Conservation (phyloP, 139 green algal genomes). For the Edaphochlamys debaryana region DNA sequence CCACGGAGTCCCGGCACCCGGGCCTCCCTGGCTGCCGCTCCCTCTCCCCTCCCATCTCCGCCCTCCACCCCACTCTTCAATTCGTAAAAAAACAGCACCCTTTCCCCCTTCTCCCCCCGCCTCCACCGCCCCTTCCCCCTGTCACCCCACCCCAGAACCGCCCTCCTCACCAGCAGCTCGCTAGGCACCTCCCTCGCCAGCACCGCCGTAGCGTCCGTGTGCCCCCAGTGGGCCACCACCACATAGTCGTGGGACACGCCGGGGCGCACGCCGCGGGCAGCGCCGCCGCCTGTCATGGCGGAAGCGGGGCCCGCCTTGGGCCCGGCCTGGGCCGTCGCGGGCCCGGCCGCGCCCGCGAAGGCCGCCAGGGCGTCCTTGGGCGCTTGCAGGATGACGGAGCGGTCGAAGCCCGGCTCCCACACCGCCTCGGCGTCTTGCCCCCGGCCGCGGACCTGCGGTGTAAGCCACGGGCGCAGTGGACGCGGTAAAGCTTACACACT, state of each 20-base stretch:
- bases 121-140: too few relatives aligned
- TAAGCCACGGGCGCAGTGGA: too few relatives aligned
- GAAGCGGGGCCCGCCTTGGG: not conserved
- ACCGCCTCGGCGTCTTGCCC: not conserved
- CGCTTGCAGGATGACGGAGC: conserved; percentile 9
- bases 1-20: too few relatives aligned
- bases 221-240: conserved; percentile 17
- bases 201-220: conserved; percentile 25
- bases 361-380: not conserved
- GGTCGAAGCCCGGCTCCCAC: conserved; percentile 19
- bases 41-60: too few relatives aligned
- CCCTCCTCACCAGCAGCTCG: conserved; percentile 29
- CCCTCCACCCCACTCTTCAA: too few relatives aligned
- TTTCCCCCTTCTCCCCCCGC: too few relatives aligned
- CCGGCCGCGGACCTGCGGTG: too few relatives aligned
- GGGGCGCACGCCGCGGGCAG: not conserved
- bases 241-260: conserved; percentile 19
- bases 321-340: not conserved
- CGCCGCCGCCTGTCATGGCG: not conserved
- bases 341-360: not conserved
- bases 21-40: too few relatives aligned
- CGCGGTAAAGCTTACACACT: too few relatives aligned
- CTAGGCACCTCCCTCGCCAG: conserved; percentile 31
- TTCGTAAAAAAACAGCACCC: too few relatives aligned
- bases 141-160: not conserved